phyloP scores from a whole-genome alignment of 805 yeast genomes.

The Cyberlindnera mycetangii region DNA sequence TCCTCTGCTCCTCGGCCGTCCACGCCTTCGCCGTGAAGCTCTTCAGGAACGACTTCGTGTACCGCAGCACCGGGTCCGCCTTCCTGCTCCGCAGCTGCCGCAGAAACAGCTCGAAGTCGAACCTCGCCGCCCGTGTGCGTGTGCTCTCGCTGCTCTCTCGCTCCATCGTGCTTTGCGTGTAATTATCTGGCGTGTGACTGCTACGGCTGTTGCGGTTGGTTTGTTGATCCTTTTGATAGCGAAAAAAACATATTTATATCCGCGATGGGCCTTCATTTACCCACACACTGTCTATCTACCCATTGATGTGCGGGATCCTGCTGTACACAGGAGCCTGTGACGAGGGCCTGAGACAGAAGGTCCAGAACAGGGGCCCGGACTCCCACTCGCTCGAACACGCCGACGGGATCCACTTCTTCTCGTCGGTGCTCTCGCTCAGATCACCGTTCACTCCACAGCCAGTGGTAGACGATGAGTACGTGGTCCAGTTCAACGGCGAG shows the following conservation, averaged over 20 bases:
- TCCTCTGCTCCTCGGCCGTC: conserved; percentile 74
- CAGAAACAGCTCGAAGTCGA: conserved; percentile 83
- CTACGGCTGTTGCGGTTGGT: background rate
- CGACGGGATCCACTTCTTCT: conserved; percentile 22
- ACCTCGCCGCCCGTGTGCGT: conserved; percentile 30
- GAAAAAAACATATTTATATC: background rate
- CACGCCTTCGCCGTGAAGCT: conserved; percentile 64
- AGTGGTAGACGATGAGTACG: conserved; percentile 33
- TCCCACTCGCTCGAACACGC: conserved; percentile 23
- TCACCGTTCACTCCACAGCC: conserved; percentile 83
- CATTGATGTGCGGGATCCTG: conserved; percentile 56
- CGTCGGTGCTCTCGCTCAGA: conserved; percentile 77
- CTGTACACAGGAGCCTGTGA: conserved; percentile 23
- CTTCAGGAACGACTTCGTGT: conserved; percentile 76
- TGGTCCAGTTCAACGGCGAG: conserved; percentile 89
- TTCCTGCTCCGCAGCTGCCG: conserved; percentile 63
- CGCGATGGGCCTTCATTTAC: background rate
- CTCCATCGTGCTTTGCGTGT: conserved; percentile 6
- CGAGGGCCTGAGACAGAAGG: conserved; percentile 36
- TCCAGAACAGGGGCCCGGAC: conserved; percentile 66
- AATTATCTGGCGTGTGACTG: too few relatives aligned
- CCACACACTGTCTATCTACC: background rate
- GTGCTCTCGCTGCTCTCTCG: conserved; percentile 14
- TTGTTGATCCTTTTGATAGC: background rate
- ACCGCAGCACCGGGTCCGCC: conserved; percentile 88